Percentiles rank a stretch among this genome's conserved stretches.
Evolutionary conservation across 805 yeast genomes (phyloP).

Genomic region (Pichia cabralensis): DNA sequence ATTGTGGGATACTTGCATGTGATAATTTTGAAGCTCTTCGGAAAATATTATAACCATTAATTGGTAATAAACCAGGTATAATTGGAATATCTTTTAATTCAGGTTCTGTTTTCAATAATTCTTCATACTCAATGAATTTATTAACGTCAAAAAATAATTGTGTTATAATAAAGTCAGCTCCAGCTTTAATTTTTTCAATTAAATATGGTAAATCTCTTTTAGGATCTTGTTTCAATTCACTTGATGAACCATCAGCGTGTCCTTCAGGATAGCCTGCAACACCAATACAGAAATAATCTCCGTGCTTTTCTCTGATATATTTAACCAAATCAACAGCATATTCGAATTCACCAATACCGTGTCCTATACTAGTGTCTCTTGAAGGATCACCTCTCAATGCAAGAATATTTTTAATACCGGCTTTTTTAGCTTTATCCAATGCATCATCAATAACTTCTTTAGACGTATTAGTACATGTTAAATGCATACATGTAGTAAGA

Average conservation of each 20-base stretch:
- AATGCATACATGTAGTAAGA: constrained; percentile 85
- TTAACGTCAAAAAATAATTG: constrained; percentile 86
- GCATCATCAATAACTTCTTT: constrained; percentile 71
- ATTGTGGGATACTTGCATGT: constrained; percentile 70
- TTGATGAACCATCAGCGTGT: constrained; percentile 79
- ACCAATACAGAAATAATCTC: constrained; percentile 83
- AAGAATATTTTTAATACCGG: constrained; percentile 80
- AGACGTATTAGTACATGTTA: constrained; percentile 93
- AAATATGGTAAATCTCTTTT: constrained; percentile 66
- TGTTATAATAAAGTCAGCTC: constrained; percentile 89
- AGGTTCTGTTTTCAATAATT: constrained; percentile 30
- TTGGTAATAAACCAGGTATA: constrained; percentile 88
- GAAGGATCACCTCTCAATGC: constrained; percentile 97
- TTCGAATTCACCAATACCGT: constrained; percentile 46
- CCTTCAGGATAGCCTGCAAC: constrained; percentile 99
- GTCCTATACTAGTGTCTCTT: constrained; percentile 43
- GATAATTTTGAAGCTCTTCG: constrained; percentile 82
- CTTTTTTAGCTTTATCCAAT: constrained; percentile 52
- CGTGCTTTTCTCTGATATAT: constrained; percentile 62
- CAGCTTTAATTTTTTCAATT: constrained; percentile 81
- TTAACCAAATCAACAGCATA: constrained; percentile 81
- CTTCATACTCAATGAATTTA: constrained; percentile 61
- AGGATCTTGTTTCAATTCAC: constrained; percentile 49
- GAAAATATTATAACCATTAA: constrained; percentile 73
- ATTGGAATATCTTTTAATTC: constrained; percentile 40